phyloP scores from a whole-genome alignment of 257 asterid species.

The Nicotiana tomentosiformis region DNA sequence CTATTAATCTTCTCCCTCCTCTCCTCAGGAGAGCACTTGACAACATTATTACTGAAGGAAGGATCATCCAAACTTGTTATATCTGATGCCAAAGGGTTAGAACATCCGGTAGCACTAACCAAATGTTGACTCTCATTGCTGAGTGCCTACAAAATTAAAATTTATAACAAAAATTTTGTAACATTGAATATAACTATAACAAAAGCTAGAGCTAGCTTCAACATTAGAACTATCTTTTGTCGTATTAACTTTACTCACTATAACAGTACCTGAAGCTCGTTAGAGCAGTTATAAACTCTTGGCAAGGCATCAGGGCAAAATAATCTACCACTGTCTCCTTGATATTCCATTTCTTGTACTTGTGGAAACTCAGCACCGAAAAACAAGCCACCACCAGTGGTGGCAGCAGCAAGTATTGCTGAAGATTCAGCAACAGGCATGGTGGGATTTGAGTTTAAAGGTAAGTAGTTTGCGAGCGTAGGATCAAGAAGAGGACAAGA shows the following conservation, averaged over 20 bases:
- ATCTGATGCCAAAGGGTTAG: conserved; percentile 61
- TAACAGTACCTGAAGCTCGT: conserved; percentile 61
- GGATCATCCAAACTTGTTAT: conserved; percentile 76
- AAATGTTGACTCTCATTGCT: conserved; percentile 60
- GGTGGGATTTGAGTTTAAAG: conserved; percentile 30
- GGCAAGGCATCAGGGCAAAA: conserved; percentile 51
- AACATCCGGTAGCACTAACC: conserved; percentile 42
- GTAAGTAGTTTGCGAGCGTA: conserved; percentile 32
- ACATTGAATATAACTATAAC: not conserved
- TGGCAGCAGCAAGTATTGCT: conserved; percentile 23
- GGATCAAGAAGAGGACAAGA: conserved; percentile 48
- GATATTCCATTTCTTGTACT: conserved; percentile 58
- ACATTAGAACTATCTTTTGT: not conserved
- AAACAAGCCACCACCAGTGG: conserved; percentile 28
- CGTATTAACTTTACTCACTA: not conserved
- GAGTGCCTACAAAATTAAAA: conserved; percentile 32
- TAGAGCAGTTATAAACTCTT: conserved; percentile 43
- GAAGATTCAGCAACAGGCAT: conserved; percentile 39
- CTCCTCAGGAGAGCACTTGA: conserved; percentile 77
- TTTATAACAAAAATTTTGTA: not conserved
- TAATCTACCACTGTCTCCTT: conserved; percentile 53
- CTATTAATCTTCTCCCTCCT: conserved; percentile 77
- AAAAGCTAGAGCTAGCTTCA: not conserved
- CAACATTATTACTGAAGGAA: conserved; percentile 36
- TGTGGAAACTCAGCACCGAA: conserved; percentile 43